Conservation (phyloP, 352 stramenopile species). For the Phytophthora fragariaefolia region DNA sequence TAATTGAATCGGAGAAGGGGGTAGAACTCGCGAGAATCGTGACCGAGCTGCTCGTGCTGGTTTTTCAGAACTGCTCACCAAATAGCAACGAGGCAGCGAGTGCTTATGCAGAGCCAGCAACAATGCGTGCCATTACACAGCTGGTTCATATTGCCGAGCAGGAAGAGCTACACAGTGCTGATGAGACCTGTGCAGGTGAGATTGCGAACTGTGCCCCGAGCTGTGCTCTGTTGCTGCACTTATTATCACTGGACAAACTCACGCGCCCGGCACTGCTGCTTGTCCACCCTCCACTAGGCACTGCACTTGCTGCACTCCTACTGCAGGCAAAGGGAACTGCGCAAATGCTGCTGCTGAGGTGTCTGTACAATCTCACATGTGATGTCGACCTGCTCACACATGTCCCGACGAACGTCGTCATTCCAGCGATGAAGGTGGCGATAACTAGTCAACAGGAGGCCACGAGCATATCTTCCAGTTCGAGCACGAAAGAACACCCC, state of each 20-base stretch:
- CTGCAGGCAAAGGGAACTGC: slow-evolving; percentile 39
- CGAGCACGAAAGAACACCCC: not conserved
- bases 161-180: slow-evolving; percentile 20
- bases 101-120: slow-evolving; percentile 25
- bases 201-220: slow-evolving; percentile 40
- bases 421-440: slow-evolving; percentile 32
- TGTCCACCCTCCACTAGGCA: slow-evolving; percentile 31
- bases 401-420: slow-evolving; percentile 24
- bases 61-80: slow-evolving; percentile 36
- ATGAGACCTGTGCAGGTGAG: slow-evolving; percentile 24
- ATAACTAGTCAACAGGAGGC: slow-evolving; percentile 16
- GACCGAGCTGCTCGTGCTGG: slow-evolving; percentile 34
- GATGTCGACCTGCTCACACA: slow-evolving; percentile 39
- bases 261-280: slow-evolving; percentile 42
- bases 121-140: slow-evolving; percentile 30
- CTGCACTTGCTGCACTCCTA: slow-evolving; percentile 44
- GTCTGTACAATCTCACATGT: slow-evolving; percentile 70
- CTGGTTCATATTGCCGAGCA: slow-evolving; percentile 41
- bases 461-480: not conserved
- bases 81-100: slow-evolving; percentile 25
- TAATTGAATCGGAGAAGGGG: slow-evolving; percentile 26
- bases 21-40: slow-evolving; percentile 22
- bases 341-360: slow-evolving; percentile 54
- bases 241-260: slow-evolving; percentile 52
- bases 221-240: slow-evolving; percentile 64